Base-by-base conservation (phyloP, 768 basidiomycete genomes). In the Mycena indigotica region DNA sequence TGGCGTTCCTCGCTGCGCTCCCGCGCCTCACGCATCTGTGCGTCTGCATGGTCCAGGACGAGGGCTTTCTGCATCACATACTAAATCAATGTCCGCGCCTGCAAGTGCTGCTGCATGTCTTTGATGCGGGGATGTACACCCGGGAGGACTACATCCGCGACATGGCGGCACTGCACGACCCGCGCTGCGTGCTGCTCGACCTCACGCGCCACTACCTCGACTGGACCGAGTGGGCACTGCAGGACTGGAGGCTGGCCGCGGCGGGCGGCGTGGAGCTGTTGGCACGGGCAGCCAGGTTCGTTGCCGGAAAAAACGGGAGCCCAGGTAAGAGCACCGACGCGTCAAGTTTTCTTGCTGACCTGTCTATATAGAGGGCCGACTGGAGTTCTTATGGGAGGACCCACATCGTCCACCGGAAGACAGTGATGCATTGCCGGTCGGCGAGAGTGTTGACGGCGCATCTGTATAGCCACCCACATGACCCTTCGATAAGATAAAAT, bases 151-250 rank as follows among this genome's bases (percentile, higher is more conserved):
- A 48, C 46, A 48, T 48, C 23, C 24, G 6, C 6, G 46, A 48
- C 25, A 48, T 48, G 46, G 46, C 25, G 46, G 23, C 5, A 8
- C 24, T 28, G 21, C 12, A 24, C 4, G 46, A 48, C 25, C 24
- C 46, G 12, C 46, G 46, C 23, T 48, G 46, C 46, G 46, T 48
- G 24, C 46, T 48, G 23, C 21, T 48, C 24, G 46, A 48, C 46
- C 25, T 25, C 12, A 48, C 46, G 5, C 28, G 46, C 46, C 24
- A 21, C 13, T 5, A 12, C 10, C 10, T 48, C 8, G 21, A 48
- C n/a, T 48, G 46, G 46, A n/a, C 10, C 15, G 25, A 48, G 19
- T 48, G 46, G 46, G 12, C 28, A 10, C 19, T 25, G 6, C 12
- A 10, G 25, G 46, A 48, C n/a, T 48, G 46, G 46, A 24, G 23